Percentiles rank a stretch among this genome's conserved stretches.
phyloP scores from a whole-genome alignment of 2,329 filamentous ascomycete species.

The Epichloe typhina region DNA sequence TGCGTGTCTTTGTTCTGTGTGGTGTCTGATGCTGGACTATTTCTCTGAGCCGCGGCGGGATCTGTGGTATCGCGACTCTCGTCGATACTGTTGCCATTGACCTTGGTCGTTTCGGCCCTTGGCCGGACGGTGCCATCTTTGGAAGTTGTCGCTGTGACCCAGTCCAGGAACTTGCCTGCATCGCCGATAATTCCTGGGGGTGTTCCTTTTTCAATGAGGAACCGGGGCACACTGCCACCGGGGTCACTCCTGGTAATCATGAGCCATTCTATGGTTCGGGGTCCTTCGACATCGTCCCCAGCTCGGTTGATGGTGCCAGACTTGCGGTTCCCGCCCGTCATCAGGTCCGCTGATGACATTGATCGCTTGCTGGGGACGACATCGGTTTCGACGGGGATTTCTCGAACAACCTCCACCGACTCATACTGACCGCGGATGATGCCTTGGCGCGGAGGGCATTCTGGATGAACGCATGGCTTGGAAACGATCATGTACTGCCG shows the following conservation, averaged over 20 bases:
- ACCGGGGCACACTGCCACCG: slow-evolving; percentile 75
- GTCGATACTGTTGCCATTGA: background rate
- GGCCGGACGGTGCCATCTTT: slow-evolving; percentile 9
- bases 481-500: slow-evolving; percentile 80
- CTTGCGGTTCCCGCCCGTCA: slow-evolving; percentile 15
- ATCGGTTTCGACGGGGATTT: slow-evolving; percentile 49
- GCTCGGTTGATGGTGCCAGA: slow-evolving; percentile 5
- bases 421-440: slow-evolving; percentile 81
- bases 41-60: background rate
- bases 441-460: slow-evolving; percentile 54
- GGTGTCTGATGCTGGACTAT: background rate
- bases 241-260: slow-evolving; percentile 88
- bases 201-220: slow-evolving; percentile 83
- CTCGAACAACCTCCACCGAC: slow-evolving; percentile 80
- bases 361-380: slow-evolving; percentile 19
- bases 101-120: background rate
- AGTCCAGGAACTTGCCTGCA: slow-evolving; percentile 69
- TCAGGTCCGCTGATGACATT: slow-evolving; percentile 19
- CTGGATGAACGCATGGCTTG: slow-evolving; percentile 66
- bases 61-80: background rate
- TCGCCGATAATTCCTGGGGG: slow-evolving; percentile 74
- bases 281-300: slow-evolving; percentile 21
- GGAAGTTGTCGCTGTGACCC: slow-evolving; percentile 37
- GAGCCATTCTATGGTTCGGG: slow-evolving; percentile 59
- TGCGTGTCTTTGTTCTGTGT: background rate